A percentile compares a stretch with the other conserved stretches of the same genome.
phyloP scores from a whole-genome alignment of 2,329 filamentous ascomycete species.

The Neocatenulostroma microsporum region DNA sequence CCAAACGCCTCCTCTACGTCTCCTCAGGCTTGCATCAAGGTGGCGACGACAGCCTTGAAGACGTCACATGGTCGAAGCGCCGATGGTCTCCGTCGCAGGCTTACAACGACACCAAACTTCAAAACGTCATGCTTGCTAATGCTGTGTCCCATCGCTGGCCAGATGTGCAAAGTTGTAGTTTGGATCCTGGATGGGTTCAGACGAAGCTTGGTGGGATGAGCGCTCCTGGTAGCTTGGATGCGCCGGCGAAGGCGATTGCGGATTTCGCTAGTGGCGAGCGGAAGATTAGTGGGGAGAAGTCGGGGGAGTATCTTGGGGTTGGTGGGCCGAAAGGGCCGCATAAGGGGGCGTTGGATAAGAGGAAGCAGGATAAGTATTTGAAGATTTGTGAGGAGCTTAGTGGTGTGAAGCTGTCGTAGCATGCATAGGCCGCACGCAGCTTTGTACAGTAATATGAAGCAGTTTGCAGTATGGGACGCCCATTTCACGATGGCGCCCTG shows the following conservation, averaged over 20 bases:
- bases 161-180: conserved; percentile 39
- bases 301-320: conserved; percentile 32
- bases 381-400: conserved; percentile 31
- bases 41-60: conserved; percentile 38
- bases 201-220: conserved; percentile 37
- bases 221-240: conserved; percentile 43
- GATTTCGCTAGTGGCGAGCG: conserved; percentile 40
- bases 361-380: conserved; percentile 40
- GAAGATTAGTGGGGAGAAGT: conserved; percentile 31
- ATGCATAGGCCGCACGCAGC: too few species aligned
- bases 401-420: conserved; percentile 26
- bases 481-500: too few species aligned
- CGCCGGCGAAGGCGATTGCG: conserved; percentile 42
- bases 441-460: too few species aligned
- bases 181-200: conserved; percentile 41
- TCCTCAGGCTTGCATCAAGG: conserved; percentile 45
- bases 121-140: conserved; percentile 49
- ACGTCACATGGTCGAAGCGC: conserved; percentile 34
- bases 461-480: too few species aligned
- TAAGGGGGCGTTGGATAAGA: conserved; percentile 31
- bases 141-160: conserved; percentile 44
- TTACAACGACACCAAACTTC: conserved; percentile 51
- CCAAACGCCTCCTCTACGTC: conserved; percentile 46
- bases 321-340: conserved; percentile 17
- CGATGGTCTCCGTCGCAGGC: conserved; percentile 32